Evolutionary conservation across 2,329 filamentous ascomycete species (phyloP), one percentile per base, ranked within the genome.

Genomic region (Rhinocladiella similis): DNA sequence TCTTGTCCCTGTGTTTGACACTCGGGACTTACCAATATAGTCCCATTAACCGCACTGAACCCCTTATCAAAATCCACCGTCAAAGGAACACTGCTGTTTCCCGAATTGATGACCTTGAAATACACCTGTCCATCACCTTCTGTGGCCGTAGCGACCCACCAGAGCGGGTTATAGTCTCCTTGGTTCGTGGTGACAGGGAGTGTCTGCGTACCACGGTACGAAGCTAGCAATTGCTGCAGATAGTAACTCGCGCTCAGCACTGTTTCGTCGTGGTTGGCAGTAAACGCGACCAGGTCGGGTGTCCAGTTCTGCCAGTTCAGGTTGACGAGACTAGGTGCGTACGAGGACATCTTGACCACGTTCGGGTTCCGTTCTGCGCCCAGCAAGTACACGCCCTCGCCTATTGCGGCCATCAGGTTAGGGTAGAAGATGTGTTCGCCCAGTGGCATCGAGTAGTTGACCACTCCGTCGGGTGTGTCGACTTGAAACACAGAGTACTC

Each of bases 321-420:
- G 18, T 63, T 65, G 16, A 47, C 36, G 29, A 65, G 56, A 13
- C 43, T 60, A 1, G 61, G 63, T 5, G 63, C 63, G 38, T 65
- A 60, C 42, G 48, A 33, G 3, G 20, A 48, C 38, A 56, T 45
- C 12, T 48, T 56, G 18, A 62, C 54, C 19, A 58, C 54, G 16
- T 59, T 56, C 18, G 47, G 65, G 59, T 47, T 66, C 61, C 56
- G 77, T 75, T 89, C 86, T 27, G 83, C 82, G 16, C 84, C 82
- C 59, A 88, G 77, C 14, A 88, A 74, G 53, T 81, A 85, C n/a
- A 89, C 77, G 20, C 83, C 85, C 67, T 89, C 86, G 13, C 80
- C 80, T 2, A 89, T 82, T 7, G 80, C 75, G 22, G 83, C 84
- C 48, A 82, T 80, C 83, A 80, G 82, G 74, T 78, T 83, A 1